Evolutionary conservation across 1,139 yeast species (phyloP), one percentile per base, ranked within the genome.

Genomic region (Nakaseomyces uthaithaninus): DNA sequence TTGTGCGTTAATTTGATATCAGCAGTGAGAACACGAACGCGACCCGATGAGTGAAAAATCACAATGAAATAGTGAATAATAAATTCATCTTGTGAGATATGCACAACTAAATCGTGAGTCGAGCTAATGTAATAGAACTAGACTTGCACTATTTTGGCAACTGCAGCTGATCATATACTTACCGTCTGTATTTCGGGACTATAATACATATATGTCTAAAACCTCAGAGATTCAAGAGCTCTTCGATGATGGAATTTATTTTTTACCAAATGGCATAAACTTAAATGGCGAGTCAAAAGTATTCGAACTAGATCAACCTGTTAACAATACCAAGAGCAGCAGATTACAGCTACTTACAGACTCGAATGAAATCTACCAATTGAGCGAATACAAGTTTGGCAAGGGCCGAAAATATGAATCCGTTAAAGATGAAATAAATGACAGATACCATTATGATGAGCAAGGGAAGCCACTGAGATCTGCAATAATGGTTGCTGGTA

Each of bases 401-500:
- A 62, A 59, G 38, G 54, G 59, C 4, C 45, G 49, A 46, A 19
- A 48, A 43, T 50, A 42, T 40, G 42, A 48, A 36, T 36, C 47
- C 8, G 42, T 37, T n/a, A 49, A 50, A 3, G 57, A 56, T 49
- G 33, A 49, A 35, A 49, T 50, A 6, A 48, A 48, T 27, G 54
- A 57, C 39, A 43, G 54, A 45, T 51, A 55, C 47, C 52, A 54
- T 36, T 57, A 54, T 37, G 62, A 66, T 9, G 46, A 56, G 27
- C 54, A 55, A 28, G 52, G 49, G 4, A 46, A 55, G 36, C 58
- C 66, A 1, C 42, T 61, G 19, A 62, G 57, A 39, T 64, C 65
- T 2, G 44, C 69, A 2, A 51, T 63, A 17, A 54, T 71, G 39
- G 60, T 63, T 27, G 52, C 65, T 24, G 49, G 51, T 3, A 40